Evolutionary conservation across 23 red algal genomes (phyloP), one percentile per base, ranked within the genome.

Genomic region (Gracilaria gracilis): DNA sequence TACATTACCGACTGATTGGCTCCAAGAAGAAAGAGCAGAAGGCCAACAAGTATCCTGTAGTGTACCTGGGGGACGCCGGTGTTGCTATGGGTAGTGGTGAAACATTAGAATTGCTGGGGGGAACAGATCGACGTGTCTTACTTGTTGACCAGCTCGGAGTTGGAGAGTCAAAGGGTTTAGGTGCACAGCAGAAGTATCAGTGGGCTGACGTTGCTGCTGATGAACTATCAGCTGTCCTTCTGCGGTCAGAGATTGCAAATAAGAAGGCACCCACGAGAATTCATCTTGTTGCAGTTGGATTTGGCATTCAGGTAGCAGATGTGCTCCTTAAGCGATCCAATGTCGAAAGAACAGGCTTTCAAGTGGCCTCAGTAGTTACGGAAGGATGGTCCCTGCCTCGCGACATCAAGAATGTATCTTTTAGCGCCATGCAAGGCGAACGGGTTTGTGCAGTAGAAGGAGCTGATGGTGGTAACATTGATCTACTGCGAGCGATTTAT

Each of bases 1-100:
- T 85, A 69, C 81, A 85, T 29, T 85, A 85, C 61, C 81, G 81
- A 21, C 19, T 65, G 23, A 65, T 85, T 20, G 81, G 81, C 20
- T 85, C 81, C 21, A 62, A 69, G 23, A 69, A 44, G 42, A 85
- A 85, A 40, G 81, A 85, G 59, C 1, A 69, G 37, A 85, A 85
- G 25, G 53, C 81, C 27, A 64, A 85, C 13, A 85, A 85, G 20
- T 69, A 69, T 85, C 81, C 81, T 48, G 61, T 85, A 17, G 36
- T 85, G 55, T 85, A 85, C 58, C 59, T 85, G 5, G 81, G 81
- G 51, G 81, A 85, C 28, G 81, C 81, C 27, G 81, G 81, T 27
- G 35, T 61, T 31, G 61, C 55, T 33, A 67, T 85, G 13, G 59
- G 39, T 7, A 51, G 59, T 14, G 81, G 59, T 21, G 81, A 85